Evolutionary conservation across 1,284 basidiomycete genomes (phyloP).

Genomic region (Singerocomus rubriflavus): DNA sequence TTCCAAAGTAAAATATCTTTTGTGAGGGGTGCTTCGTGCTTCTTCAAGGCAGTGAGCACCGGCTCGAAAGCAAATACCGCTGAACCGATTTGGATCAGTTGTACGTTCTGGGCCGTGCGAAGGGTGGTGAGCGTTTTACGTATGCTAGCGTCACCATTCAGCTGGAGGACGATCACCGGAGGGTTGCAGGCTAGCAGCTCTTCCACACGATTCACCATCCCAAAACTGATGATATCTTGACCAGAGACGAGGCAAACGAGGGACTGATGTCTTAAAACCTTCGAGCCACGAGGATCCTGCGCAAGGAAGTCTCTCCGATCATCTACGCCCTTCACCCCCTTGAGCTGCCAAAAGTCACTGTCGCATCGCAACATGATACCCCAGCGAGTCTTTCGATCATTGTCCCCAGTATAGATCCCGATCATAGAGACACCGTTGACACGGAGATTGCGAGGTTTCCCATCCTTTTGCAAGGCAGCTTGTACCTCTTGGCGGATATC

Average conservation of each 20-base stretch:
- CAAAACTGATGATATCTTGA: slow-evolving; percentile 48
- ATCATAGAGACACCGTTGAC: slow-evolving; percentile 38
- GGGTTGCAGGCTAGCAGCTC: slow-evolving; percentile 43
- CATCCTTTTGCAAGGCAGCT: slow-evolving; percentile 40
- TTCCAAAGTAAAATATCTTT: slow-evolving; percentile 52
- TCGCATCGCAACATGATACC: slow-evolving; percentile 43
- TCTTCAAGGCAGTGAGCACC: slow-evolving; percentile 48
- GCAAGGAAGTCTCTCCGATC: slow-evolving; percentile 36
- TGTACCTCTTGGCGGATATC: slow-evolving; percentile 59
- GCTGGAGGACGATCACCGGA: slow-evolving; percentile 50
- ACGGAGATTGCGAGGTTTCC: slow-evolving; percentile 39
- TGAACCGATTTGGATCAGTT: slow-evolving; percentile 51
- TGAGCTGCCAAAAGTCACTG: slow-evolving; percentile 41
- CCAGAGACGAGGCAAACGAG: slow-evolving; percentile 49
- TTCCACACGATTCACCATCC: slow-evolving; percentile 53
- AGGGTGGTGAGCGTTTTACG: slow-evolving; percentile 39
- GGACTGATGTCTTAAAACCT: slow-evolving; percentile 50
- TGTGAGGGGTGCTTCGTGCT: slow-evolving; percentile 38
- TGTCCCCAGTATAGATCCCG: slow-evolving; percentile 37
- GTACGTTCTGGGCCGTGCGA: slow-evolving; percentile 33
- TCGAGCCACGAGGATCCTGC: slow-evolving; percentile 36
- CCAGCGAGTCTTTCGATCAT: slow-evolving; percentile 43
- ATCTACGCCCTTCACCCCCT: slow-evolving; percentile 19
- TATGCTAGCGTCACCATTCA: slow-evolving; percentile 42
- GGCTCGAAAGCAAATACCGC: slow-evolving; percentile 61